These are phyloP conservation scores for Nemania abortiva DNA, from an alignment of 2,329 filamentous ascomycete genomes.

Conservation along the genomic window DNA sequence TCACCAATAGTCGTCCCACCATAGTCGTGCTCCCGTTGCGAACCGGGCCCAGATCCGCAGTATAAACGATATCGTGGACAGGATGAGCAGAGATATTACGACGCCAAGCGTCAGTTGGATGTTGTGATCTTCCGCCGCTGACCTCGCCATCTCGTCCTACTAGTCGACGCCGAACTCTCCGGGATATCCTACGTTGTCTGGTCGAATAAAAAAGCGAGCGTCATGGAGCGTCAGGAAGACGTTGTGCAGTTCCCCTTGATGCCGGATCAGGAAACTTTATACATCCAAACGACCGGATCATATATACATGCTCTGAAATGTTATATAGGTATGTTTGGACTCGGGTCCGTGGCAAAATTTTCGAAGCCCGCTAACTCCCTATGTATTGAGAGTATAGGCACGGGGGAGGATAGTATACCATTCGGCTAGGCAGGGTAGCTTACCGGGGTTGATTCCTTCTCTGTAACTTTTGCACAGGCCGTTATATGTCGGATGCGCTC, in stretches of 20 bases:
- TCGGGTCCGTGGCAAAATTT: background rate
- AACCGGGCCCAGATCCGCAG: slow-evolving; percentile 47
- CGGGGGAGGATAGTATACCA: slow-evolving; percentile 2
- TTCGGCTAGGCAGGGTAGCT: slow-evolving; percentile 16
- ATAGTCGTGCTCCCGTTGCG: slow-evolving; percentile 44
- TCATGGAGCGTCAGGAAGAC: slow-evolving; percentile 9
- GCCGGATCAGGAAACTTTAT: slow-evolving; percentile 17
- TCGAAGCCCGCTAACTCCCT: background rate
- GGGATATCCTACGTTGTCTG: slow-evolving; percentile 18
- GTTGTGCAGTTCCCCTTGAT: slow-evolving; percentile 9
- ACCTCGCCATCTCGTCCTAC: slow-evolving; percentile 35
- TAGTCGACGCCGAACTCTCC: slow-evolving; percentile 8
- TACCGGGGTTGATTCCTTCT: slow-evolving; percentile 28
- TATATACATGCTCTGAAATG: slow-evolving; percentile 17
- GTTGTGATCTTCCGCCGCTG: slow-evolving; percentile 40
- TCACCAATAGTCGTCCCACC: slow-evolving; percentile 49
- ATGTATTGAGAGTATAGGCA: background rate
- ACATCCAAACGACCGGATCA: slow-evolving; percentile 14
- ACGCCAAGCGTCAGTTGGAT: slow-evolving; percentile 48
- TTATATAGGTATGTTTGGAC: background rate
- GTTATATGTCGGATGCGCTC: slow-evolving; percentile 20
- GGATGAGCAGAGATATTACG: slow-evolving; percentile 44
- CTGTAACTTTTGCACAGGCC: slow-evolving; percentile 17
- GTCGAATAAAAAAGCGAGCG: slow-evolving; percentile 14
- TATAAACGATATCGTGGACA: slow-evolving; percentile 46